Base-by-base conservation (phyloP, 2,329 filamentous ascomycete species). In the Myrmaecium sp. region DNA sequence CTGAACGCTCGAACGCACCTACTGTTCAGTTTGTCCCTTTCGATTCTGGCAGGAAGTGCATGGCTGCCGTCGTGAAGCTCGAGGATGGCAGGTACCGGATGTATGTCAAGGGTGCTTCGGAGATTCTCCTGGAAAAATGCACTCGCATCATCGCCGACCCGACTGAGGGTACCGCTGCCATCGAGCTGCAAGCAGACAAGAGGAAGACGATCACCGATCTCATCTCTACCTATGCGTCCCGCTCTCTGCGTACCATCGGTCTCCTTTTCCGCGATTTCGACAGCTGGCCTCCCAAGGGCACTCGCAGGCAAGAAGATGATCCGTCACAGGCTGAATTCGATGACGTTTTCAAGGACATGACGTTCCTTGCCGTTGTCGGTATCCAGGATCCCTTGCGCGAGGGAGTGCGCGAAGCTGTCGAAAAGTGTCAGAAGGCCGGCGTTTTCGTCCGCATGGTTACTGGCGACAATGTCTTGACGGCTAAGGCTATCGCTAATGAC, bases 401-500 rank as follows among this genome's bases (percentile, higher is more conserved):
- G 0, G 78, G 77, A 33, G 79, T 84, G n/a, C 61, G 61, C 2
- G 69, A 81, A 27, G 77, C 79, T 7, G 78, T 86, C 15, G 59
- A 58, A 32, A 62, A 72, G 31, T 84, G 79, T 43, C 76, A 84
- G 44, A 62, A 66, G 30, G 79, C 79, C 4, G 79, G 79, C 32
- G 78, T 86, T 7, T 66, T 75, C 33, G 77, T 84, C 11, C 75
- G 79, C 42, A 86, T 86, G 79, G 79, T 86, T 3, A 86, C 79
- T 4, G 79, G 79, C 35, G 79, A 86, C 54, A 84, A 86, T 53
- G 70, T 76, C 37, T 55, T 79, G 32, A 86, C 79, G 5, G 79
- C 79, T 2, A 69, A 77, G 46, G 75, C 79, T 13, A 86, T 86
- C 40, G 79, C 79, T 12, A 65, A 64, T 37, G 78, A 84, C 40